These are phyloP conservation scores for Nannochloris sp. DNA, from an alignment of 139 green algal species.

Conservation along the genomic window DNA sequence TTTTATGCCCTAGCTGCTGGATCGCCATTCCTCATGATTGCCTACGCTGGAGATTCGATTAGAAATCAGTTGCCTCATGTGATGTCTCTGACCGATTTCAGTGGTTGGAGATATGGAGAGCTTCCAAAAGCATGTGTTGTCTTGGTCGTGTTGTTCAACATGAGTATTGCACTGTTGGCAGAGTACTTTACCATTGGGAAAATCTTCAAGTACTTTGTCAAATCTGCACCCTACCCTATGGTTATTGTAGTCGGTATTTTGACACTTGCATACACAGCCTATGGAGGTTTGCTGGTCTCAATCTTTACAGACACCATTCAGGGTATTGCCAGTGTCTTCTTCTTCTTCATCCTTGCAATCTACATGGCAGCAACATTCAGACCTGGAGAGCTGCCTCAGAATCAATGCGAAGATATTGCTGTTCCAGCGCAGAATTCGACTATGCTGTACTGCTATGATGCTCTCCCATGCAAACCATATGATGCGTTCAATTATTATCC, in stretches of 20 bases:
- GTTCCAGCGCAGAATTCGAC: too few relatives aligned
- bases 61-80: constrained; percentile 41
- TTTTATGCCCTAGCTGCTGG: constrained; percentile 60
- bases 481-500: neutral
- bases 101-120: constrained; percentile 49
- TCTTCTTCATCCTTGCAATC: constrained; percentile 49
- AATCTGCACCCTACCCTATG: constrained; percentile 44
- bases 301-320: constrained; percentile 74
- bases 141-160: constrained; percentile 58
- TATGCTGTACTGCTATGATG: constrained; percentile 3
- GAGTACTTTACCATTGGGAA: constrained; percentile 60
- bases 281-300: constrained; percentile 58
- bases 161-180: constrained; percentile 49
- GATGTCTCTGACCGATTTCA: constrained; percentile 59
- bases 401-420: too few relatives aligned
- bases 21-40: constrained; percentile 61
- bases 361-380: constrained; percentile 59
- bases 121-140: constrained; percentile 39
- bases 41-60: constrained; percentile 37
- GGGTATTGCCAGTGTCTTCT: constrained; percentile 32
- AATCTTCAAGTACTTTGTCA: constrained; percentile 54
- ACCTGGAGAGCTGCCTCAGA: constrained; percentile 22
- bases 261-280: constrained; percentile 50
- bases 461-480: constrained; percentile 31
- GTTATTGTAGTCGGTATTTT: constrained; percentile 57